Base-by-base conservation (phyloP, 805 yeast species). In the Saturnispora galanensis region DNA sequence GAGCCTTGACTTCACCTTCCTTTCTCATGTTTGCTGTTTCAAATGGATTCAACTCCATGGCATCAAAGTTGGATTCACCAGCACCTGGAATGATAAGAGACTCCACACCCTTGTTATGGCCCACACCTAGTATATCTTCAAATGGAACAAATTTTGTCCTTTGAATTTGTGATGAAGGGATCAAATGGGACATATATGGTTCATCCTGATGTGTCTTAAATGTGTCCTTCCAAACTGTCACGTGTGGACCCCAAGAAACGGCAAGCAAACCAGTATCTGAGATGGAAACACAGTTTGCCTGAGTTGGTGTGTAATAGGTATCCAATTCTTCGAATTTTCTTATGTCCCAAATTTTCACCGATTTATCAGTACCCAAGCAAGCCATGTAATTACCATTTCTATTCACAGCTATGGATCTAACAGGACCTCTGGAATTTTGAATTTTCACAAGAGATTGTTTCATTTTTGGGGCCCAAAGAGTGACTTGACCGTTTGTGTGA, bases 1-100 rank as follows among this genome's bases (percentile, higher is more conserved):
- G 71, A 2, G 82, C 65, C 58, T 90, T 78, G 32, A 93, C 95
- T 70, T 93, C 98, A 38, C 76, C 73, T 66, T 90, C 90, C 64
- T 90, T 95, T 70, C 97, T 81, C 67, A 89, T 97, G 60, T 85
- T 82, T 44, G 84, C 78, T 9, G 96, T 77, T 63, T 87, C 96
- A 66, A 73, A 93, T 50, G 98, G 98, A 63, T 93, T 93, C 56
- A 79, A 65, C 65, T 93, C 98, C 61, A 88, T 64, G 3, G 97
- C 88, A 68, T 93, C 98, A 62, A 77, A 88, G 66, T 93, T 93
- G 50, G 98, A 96, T 67, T 93, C 98, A 69, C 98, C 98, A 35
- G 97, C 71, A 21, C 98, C 98, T 35, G 98, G 98, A 47, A 93
- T 73, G 53, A 93, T 82, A 48, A 93, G 54, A n/a, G 93, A 80